phyloP scores from a whole-genome alignment of 768 basidiomycete genomes.

The Mycena pura region DNA sequence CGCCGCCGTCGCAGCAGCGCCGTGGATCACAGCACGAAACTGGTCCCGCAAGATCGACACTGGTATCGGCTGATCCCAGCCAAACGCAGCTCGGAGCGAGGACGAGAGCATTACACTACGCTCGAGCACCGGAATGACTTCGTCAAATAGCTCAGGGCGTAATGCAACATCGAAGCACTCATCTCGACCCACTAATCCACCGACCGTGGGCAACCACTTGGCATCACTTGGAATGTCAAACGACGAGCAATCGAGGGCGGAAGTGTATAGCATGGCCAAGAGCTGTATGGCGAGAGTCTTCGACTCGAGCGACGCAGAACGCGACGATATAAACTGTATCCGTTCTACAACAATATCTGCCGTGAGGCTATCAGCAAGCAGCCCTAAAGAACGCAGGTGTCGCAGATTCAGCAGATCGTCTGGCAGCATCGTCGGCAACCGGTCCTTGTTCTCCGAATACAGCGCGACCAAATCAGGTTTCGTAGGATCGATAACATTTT shows the following conservation, averaged over 20 bases:
- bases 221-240: conserved; percentile 18
- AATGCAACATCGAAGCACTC: conserved; percentile 40
- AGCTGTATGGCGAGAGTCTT: conserved; percentile 29
- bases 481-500: conserved; percentile 24
- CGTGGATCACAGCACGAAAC: conserved; percentile 29
- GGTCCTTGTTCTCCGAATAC: conserved; percentile 23
- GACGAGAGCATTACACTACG: conserved; percentile 29
- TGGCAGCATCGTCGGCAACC: conserved; percentile 19
- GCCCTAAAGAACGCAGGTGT: conserved; percentile 27
- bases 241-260: conserved; percentile 25
- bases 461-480: conserved; percentile 19
- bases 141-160: conserved; percentile 43
- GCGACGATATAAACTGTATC: conserved; percentile 39
- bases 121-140: conserved; percentile 44
- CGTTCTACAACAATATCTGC: conserved; percentile 42
- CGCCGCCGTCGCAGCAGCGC: conserved; percentile 19
- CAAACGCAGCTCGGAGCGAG: conserved; percentile 39
- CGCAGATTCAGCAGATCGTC: conserved; percentile 18
- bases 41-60: conserved; percentile 41
- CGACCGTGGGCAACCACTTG: conserved; percentile 48
- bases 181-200: conserved; percentile 37
- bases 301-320: conserved; percentile 4
- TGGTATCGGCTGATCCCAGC: conserved; percentile 48
- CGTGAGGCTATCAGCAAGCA: conserved; percentile 40
- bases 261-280: conserved; percentile 29